phyloP scores from a whole-genome alignment of 179 eudicot species.

The Actinidia arguta region DNA sequence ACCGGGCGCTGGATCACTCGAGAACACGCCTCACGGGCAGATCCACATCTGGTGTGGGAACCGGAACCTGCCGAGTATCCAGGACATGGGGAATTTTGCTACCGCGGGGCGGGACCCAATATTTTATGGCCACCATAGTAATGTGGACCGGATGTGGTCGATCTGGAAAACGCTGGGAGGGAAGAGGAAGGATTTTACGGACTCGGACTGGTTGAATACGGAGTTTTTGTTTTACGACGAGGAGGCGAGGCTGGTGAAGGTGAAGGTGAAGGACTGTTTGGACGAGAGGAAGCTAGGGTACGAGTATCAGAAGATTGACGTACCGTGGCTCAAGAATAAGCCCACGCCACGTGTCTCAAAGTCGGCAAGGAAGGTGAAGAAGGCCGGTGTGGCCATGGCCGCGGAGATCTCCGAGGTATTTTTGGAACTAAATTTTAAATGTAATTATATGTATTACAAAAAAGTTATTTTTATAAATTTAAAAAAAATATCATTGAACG shows the following conservation, averaged over 20 bases:
- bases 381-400: too few relatives aligned
- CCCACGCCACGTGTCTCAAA: conserved; percentile 48
- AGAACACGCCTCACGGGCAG: conserved; percentile 70
- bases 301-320: conserved; percentile 58
- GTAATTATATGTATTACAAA: too few relatives aligned
- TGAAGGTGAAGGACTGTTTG: conserved; percentile 61
- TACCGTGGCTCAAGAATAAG: conserved; percentile 59
- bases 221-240: too few relatives aligned
- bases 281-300: conserved; percentile 65
- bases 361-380: neutral
- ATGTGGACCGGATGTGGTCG: conserved; percentile 75
- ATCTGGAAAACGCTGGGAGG: conserved; percentile 71
- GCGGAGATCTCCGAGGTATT: conserved; percentile 14
- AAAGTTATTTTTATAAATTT: too few relatives aligned
- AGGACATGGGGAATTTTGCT: conserved; percentile 87
- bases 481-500: too few relatives aligned
- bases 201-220: conserved; percentile 71
- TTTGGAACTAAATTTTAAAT: neutral
- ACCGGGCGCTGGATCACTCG: conserved; percentile 72
- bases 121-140: conserved; percentile 72
- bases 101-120: conserved; percentile 82
- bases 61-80: conserved; percentile 51
- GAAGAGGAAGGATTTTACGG: conserved; percentile 52
- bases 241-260: too few relatives aligned
- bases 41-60: conserved; percentile 79